Evolutionary conservation across 2,329 filamentous ascomycete species (phyloP), one percentile per base, ranked within the genome.

Genomic region (Cordyceps farinosa): DNA sequence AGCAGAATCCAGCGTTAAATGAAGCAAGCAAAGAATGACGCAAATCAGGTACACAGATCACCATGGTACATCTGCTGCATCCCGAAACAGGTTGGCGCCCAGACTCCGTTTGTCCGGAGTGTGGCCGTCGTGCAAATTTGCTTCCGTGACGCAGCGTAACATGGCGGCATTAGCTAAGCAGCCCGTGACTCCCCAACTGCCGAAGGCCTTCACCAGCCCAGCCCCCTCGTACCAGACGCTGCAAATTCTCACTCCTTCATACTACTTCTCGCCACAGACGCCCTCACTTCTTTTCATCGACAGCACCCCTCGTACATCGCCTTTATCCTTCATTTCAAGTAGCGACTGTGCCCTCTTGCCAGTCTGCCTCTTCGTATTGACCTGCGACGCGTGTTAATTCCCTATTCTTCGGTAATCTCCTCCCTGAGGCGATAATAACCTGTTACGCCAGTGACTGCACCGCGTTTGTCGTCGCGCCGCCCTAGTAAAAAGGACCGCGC

Each of bases 301-400:
- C 58, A 62, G 30, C 22, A 29, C 30, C 38, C 38, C 34, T 34
- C 60, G 59, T 62, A 62, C 52, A 62, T 62, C 60, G 34, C 27
- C n/a, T 42, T 34, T 29, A 44, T 29, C 34, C 50, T 5, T 51
- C 45, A 30, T 36, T 17, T 56, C 51, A 50, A 56, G 60, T 62
- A 62, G 60, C 60, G 44, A 36, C 52, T 47, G 42, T 32, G 30
- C 44, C 51, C 5, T 27, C 29, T 15, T n/a, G 52, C 60, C 60
- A 50, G 52, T 56, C 36, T 62, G 52, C 60, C 52, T 48, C 52
- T 36, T 55, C 60, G 60, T 62, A 62, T 56, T 62, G 34, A 56
- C 58, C 22, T 32, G 40, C 52, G 60, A 56, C 60, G 36, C 60
- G 60, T 62, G 42, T 56, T 55, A 55, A 44, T 13, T 22, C 15